Evolutionary conservation across 2,329 filamentous ascomycete species (phyloP), one percentile per base, ranked within the genome.

Genomic region (Calycina herbarum): DNA sequence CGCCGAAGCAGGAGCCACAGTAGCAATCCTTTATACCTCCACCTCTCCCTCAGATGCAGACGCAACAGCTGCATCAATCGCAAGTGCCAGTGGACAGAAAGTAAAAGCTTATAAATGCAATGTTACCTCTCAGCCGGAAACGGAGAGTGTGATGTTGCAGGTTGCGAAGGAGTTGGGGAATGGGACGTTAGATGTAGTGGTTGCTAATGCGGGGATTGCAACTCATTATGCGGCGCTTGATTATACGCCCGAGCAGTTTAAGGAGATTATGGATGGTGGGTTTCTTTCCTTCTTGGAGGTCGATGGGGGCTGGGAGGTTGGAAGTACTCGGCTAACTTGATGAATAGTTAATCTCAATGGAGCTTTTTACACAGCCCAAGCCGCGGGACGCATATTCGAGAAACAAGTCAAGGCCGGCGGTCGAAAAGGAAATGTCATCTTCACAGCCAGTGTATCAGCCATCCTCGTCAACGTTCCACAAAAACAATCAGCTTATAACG

Each of bases 361-460:
- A 0, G 78, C 78, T 1, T 79, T 81, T 65, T 81, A 78, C 76
- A 77, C 78, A 0, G 79, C 79, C 6, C 78, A 80, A 67, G 79
- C 79, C 10, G 79, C 78, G 2, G 79, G 76, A 6, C 73, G 75
- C 40, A 73, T 78, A 13, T 78, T 79, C 62, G 76, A 79, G 71
- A 71, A 73, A 51, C 61, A 65, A 48, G 74, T 68, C 38, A 24
- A 38, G 5, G 40, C 11, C 3, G 59, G 59, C 3, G n/a, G 61
- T 5, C n/a, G 59, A 6, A 76, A 75, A 31, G 76, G 72, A 1
- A 78, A 70, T 69, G 78, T 78, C 71, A 79, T 79, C 67, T 80
- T 77, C 72, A 81, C 74, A 13, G 80, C 75, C 3, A 17, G 73
- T 82, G 17, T 78, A 78, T 56, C 78, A 31, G 59, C 59, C 10